Evolutionary conservation across 1,284 basidiomycete genomes (phyloP).

Genomic region (Apiotrichum laibachii): DNA sequence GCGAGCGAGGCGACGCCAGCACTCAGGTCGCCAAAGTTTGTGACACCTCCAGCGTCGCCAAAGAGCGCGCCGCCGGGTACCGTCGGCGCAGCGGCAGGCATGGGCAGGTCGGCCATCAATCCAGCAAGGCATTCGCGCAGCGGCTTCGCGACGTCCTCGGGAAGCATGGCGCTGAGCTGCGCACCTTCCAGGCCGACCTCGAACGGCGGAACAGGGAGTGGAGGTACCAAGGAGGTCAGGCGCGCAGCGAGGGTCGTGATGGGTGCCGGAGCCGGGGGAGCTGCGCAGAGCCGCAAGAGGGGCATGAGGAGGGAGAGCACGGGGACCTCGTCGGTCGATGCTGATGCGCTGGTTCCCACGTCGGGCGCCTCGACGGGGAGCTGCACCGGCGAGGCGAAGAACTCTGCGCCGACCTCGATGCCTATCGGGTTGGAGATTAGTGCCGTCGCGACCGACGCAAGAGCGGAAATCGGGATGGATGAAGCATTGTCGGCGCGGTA

Average conservation of each 20-base stretch:
- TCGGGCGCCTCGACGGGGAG: constrained; percentile 20
- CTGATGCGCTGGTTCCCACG: constrained; percentile 27
- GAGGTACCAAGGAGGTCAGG: constrained; percentile 29
- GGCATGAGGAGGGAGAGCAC: constrained; percentile 39
- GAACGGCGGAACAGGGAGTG: constrained; percentile 42
- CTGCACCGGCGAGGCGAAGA: constrained; percentile 15
- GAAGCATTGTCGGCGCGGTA: constrained; percentile 12
- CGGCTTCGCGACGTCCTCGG: constrained; percentile 34
- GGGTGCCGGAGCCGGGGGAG: constrained; percentile 13
- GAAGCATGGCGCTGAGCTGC: constrained; percentile 30
- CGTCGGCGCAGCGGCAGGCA: constrained; percentile 11
- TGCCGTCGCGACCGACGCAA: constrained; percentile 25
- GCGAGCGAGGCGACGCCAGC: background rate
- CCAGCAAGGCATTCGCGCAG: constrained; percentile 38
- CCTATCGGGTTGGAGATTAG: constrained; percentile 26
- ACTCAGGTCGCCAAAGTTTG: constrained; percentile 7
- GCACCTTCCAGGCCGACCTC: constrained; percentile 45
- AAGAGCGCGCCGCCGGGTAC: constrained; percentile 1
- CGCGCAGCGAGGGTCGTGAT: constrained; percentile 26
- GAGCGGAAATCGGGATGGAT: constrained; percentile 10
- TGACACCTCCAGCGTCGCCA: background rate
- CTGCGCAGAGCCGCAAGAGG: constrained; percentile 30
- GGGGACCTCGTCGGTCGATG: constrained; percentile 14
- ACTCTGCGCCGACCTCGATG: constrained; percentile 16
- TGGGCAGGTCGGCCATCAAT: constrained; percentile 40